Base-by-base conservation (phyloP, 768 basidiomycete species). In the Rhizopogon roseolus region DNA sequence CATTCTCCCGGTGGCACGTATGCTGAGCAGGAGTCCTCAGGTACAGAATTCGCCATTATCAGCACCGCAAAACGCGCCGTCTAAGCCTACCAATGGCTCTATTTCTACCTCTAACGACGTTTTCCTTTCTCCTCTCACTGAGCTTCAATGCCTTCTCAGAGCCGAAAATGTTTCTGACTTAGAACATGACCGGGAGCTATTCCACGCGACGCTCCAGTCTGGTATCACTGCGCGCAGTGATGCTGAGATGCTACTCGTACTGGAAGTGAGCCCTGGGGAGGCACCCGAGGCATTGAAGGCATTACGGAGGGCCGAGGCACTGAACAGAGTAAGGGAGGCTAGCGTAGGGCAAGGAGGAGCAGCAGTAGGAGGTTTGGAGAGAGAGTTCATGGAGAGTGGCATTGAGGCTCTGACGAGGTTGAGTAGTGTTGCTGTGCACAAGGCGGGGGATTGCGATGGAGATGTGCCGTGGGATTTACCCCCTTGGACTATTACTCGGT, bases 401-500 rank as follows among this genome's bases (percentile, higher is more conserved):
- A 84, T 90, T 50, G 88, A 89, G 50, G 84, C 86, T 5, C 72
- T 90, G 58, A 71, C 82, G 52, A 72, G 86, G 57, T 69, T 90
- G 73, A 85, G 82, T 58, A 66, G 64, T 28, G 53, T 41, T 16
- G 56, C 16, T 56, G 55, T 38, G 43, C 59, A 25, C 57, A 64
- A 52, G 50, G 63, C 34, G 52, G 32, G 25, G 14, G 53, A 39
- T 28, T 14, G 4, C 3, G 53, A 42, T 41, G 41, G 29, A 72
- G 46, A 48, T 25, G 39, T 68, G 11, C 48, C 52, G 1, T 52
- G 55, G 11, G 66, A 71, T 39, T 60, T 89, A 29, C 88, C 88
- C 0, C 78, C 74, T 57, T 91, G 88, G 88, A 88, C 88, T 3
- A 90, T 90, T 60, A 90, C 88, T 3, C 72, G 75, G 82, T 80